Percentiles rank a stretch among this genome's conserved stretches.
These are phyloP conservation scores for Coelastrella sp. DNA, from an alignment of 139 green algal species.

Conservation along the genomic window DNA sequence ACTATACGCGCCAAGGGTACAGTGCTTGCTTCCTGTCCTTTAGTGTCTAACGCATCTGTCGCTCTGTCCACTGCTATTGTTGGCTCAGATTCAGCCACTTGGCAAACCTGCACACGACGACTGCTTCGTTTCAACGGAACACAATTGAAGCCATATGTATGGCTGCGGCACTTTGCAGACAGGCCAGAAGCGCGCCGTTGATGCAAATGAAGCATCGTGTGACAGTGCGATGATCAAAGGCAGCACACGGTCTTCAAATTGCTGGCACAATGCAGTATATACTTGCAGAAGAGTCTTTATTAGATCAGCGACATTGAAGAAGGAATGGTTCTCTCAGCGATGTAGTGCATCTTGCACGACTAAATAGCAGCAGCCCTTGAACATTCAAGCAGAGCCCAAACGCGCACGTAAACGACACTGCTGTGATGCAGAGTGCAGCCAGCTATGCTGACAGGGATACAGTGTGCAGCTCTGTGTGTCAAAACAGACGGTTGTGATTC, in stretches of 20 bases:
- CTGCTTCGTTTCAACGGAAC: neutral
- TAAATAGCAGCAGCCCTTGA: too few species aligned
- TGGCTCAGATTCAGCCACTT: neutral
- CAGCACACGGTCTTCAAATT: too few species aligned
- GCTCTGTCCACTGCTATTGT: neutral
- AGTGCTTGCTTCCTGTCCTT: neutral
- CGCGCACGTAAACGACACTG: neutral
- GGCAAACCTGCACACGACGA: neutral
- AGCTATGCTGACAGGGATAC: neutral
- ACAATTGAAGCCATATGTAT: neutral
- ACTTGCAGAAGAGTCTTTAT: too few species aligned
- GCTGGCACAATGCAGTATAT: too few species aligned
- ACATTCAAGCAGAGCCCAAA: neutral
- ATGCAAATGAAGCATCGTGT: neutral
- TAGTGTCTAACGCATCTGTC: neutral
- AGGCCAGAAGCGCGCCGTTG: neutral
- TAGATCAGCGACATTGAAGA: too few species aligned
- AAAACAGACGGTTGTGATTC: neutral
- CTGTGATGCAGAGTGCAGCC: neutral
- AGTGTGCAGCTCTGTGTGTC: neutral
- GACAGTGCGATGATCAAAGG: neutral
- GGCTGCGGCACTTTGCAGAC: neutral
- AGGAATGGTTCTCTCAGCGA: too few species aligned
- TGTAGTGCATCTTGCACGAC: too few species aligned
- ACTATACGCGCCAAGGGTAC: conserved; percentile 6